A percentile compares a stretch with the other conserved stretches of the same genome.
These are phyloP conservation scores for Sarocladium brachiariae DNA, from an alignment of 2,329 filamentous ascomycete species.

Conservation along the genomic window DNA sequence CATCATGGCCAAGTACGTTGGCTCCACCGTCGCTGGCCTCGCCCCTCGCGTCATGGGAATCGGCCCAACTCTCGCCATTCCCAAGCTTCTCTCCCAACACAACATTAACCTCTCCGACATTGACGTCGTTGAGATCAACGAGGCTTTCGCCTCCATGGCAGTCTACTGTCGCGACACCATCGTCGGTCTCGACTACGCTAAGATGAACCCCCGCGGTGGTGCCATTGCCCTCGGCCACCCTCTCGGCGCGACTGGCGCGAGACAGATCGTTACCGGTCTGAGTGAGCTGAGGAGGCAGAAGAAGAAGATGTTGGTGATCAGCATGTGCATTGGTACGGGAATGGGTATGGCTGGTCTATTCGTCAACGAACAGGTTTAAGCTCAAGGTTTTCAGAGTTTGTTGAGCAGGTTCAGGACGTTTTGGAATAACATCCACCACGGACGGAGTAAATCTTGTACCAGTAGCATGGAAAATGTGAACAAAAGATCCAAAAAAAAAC, in stretches of 20 bases:
- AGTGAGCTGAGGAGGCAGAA: conserved; percentile 77
- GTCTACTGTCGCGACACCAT: conserved; percentile 81
- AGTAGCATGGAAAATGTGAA: too few species aligned
- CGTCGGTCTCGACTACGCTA: conserved; percentile 62
- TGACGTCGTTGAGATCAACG: conserved; percentile 90
- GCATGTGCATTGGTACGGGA: conserved; percentile 75
- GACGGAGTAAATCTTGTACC: too few species aligned
- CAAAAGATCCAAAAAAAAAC: too few species aligned
- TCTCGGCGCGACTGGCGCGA: conserved; percentile 67
- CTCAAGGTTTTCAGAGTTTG: background rate
- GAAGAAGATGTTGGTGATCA: conserved; percentile 87
- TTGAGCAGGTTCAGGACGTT: too few species aligned
- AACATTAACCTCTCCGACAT: conserved; percentile 73
- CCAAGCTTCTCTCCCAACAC: conserved; percentile 78
- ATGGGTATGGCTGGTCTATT: conserved; percentile 64
- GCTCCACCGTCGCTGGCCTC: conserved; percentile 82
- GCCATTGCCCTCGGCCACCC: conserved; percentile 81
- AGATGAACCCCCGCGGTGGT: conserved; percentile 76
- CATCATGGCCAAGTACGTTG: conserved; percentile 90
- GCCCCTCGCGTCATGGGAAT: conserved; percentile 97
- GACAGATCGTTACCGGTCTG: conserved; percentile 84
- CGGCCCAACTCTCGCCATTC: conserved; percentile 65
- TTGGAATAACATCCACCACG: too few species aligned
- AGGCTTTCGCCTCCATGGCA: conserved; percentile 96
- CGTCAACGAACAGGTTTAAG: conserved; percentile 45